Percentiles rank a stretch among this genome's conserved stretches.
Evolutionary conservation across 129 eudicot species (phyloP).

Genomic region (Saussurea involucrata): DNA sequence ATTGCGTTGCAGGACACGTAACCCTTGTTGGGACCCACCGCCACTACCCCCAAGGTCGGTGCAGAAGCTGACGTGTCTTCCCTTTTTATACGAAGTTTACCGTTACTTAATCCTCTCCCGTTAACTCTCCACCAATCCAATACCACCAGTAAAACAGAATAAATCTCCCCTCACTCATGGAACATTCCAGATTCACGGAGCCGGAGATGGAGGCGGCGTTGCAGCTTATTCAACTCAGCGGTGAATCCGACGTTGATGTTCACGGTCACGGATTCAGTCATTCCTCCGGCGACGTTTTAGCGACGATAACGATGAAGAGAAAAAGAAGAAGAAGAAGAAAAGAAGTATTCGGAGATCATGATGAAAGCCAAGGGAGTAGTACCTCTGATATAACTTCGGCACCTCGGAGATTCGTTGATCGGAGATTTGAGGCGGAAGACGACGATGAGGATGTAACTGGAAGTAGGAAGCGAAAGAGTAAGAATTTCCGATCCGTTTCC

Average conservation of each 20-base stretch:
- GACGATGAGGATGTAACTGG: not conserved
- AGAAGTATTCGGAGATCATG: not conserved
- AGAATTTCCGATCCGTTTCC: constrained; percentile 29
- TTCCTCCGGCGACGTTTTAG: not conserved
- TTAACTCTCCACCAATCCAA: not conserved
- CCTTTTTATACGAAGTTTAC: constrained; percentile 1
- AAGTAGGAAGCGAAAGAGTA: constrained; percentile 16
- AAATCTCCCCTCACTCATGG: constrained; percentile 14
- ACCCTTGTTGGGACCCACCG: constrained; percentile 16
- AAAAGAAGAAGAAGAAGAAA: not conserved
- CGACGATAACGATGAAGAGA: constrained; percentile 4
- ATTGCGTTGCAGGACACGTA: constrained; percentile 7
- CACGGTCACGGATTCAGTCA: not conserved
- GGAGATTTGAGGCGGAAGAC: not conserved
- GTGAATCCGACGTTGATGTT: constrained; percentile 28
- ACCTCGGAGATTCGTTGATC: not conserved
- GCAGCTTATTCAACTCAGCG: constrained; percentile 51
- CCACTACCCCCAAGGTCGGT: constrained; percentile 27
- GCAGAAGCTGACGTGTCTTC: constrained; percentile 20
- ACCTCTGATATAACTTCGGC: constrained; percentile 16
- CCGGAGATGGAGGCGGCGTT: constrained; percentile 46
- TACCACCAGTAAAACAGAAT: not conserved
- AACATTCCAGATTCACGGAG: constrained; percentile 21
- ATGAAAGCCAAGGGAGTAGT: constrained; percentile 37
- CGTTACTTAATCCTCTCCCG: constrained; percentile 6